These are phyloP conservation scores for Alternaria gansuensis DNA, from an alignment of 2,329 filamentous ascomycete species.

Conservation along the genomic window DNA sequence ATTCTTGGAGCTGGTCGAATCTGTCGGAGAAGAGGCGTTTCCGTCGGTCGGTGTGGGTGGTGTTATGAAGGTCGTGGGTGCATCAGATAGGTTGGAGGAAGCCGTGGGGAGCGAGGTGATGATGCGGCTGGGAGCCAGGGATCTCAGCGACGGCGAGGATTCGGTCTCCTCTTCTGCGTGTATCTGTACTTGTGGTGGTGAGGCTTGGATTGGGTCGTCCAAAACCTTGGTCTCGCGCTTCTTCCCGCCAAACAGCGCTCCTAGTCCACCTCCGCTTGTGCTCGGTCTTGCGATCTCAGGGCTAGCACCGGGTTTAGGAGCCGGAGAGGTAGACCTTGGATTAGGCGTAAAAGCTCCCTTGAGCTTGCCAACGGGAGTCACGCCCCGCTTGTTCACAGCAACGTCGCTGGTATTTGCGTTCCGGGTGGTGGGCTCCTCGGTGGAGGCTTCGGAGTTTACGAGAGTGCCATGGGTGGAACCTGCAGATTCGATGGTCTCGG, in stretches of 20 bases:
- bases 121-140: constrained; percentile 45
- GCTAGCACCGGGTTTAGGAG: constrained; percentile 41
- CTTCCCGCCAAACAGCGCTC: constrained; percentile 55
- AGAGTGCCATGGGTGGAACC: constrained; percentile 35
- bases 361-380: constrained; percentile 75
- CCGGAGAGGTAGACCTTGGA: constrained; percentile 35
- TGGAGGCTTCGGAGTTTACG: constrained; percentile 45
- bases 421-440: constrained; percentile 39
- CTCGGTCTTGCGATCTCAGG: constrained; percentile 54
- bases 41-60: constrained; percentile 69
- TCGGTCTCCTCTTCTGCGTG: constrained; percentile 45
- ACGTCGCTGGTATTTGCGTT: constrained; percentile 49
- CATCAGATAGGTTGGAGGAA: constrained; percentile 54
- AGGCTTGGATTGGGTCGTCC: constrained; percentile 41
- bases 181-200: constrained; percentile 46
- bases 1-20: constrained; percentile 39
- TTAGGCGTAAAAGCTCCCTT: constrained; percentile 71
- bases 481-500: constrained; percentile 51
- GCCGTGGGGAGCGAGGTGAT: constrained; percentile 55
- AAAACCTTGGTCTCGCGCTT: constrained; percentile 44
- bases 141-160: constrained; percentile 39
- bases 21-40: constrained; percentile 47
- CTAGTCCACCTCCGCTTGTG: constrained; percentile 54
- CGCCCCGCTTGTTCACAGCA: constrained; percentile 62
- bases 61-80: constrained; percentile 68